phyloP scores from a whole-genome alignment of 1,284 basidiomycete genomes.

The Cutaneotrichosporon cavernicola region DNA sequence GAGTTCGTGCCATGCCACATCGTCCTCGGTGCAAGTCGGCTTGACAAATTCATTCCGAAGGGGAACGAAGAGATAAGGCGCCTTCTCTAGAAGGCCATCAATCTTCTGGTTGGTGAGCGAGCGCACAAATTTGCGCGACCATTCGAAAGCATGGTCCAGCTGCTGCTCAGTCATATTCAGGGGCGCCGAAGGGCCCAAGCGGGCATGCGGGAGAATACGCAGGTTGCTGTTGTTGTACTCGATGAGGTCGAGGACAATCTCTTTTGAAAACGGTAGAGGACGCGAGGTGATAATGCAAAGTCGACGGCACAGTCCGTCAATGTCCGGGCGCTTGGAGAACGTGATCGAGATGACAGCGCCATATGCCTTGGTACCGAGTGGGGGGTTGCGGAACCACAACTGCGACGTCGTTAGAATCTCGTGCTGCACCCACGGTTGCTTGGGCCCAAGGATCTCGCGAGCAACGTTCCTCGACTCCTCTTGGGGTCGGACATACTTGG shows the following conservation, averaged over 20 bases:
- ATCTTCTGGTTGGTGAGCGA: conserved; percentile 34
- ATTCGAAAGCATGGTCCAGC: conserved; percentile 28
- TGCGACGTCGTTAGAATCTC: background rate
- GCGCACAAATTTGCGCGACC: conserved; percentile 34
- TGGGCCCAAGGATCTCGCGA: background rate
- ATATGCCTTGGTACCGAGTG: background rate
- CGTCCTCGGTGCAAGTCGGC: conserved; percentile 1
- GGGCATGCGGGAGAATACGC: conserved; percentile 3
- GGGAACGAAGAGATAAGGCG: conserved; percentile 38
- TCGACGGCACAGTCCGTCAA: background rate
- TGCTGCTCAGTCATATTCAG: conserved; percentile 8
- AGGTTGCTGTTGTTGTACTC: background rate
- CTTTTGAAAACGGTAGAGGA: background rate
- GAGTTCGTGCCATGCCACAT: conserved; percentile 45
- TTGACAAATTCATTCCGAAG: conserved; percentile 16
- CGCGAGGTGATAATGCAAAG: conserved; percentile 1
- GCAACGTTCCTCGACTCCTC: background rate
- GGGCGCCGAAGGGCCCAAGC: background rate
- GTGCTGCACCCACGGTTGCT: background rate
- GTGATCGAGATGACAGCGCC: background rate
- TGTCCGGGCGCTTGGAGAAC: background rate
- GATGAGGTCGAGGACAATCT: background rate
- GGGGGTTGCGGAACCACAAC: background rate
- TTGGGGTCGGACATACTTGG: background rate
- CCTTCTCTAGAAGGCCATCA: conserved; percentile 18